Base-by-base conservation (phyloP, 2,329 filamentous ascomycete species). In the Colletotrichum somersetense region DNA sequence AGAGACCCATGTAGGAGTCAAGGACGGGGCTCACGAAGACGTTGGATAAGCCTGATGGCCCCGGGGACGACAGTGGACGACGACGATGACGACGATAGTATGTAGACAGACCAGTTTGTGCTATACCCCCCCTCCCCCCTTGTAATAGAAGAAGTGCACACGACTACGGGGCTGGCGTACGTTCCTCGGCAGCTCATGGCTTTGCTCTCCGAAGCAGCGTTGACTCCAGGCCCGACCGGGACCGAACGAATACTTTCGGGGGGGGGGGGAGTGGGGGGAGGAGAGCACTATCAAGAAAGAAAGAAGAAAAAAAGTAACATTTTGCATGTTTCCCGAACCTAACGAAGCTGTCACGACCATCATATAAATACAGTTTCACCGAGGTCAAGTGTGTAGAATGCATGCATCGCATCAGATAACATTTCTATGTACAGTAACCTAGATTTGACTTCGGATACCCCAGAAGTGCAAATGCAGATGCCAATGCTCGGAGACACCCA, bases 41-140 rank as follows among this genome's bases (percentile, higher is more conserved):
- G n/a, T 57, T 12, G 55, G 16, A 57, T 57, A 33, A 18, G 38
- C n/a, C 35, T 11, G n/a, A 40, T 40, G 35, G 35, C 35, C n/a
- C n/a, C 8, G n/a, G n/a, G 20, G 18, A 55, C 11, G 7, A 56
- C 20, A 30, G 50, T 50, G 3, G 26, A 57, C 44, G 30, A 30
- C 20, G 30, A 30, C 30, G 50, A 57, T 3, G 26, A 57, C 44
- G 30, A 30, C 20, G 20, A 23, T 11, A 20, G 23, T 30, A 33
- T 33, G 40, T 26, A 26, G 33, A 81, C 77, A 84, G 68, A 87
- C 81, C 46, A 85, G 78, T 50, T 79, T 80, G 75, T 85, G 81
- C 1, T 79, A 77, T 26, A 33, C 78, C 80, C 53, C 75, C 76
- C 74, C 85, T 77, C 78, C 80, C 53, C 75, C 76, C 74, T 85